A percentile compares a stretch with the other conserved stretches of the same genome.
phyloP scores from a whole-genome alignment of 495 filamentous ascomycete species.

The Opeltia flavorubescens region DNA sequence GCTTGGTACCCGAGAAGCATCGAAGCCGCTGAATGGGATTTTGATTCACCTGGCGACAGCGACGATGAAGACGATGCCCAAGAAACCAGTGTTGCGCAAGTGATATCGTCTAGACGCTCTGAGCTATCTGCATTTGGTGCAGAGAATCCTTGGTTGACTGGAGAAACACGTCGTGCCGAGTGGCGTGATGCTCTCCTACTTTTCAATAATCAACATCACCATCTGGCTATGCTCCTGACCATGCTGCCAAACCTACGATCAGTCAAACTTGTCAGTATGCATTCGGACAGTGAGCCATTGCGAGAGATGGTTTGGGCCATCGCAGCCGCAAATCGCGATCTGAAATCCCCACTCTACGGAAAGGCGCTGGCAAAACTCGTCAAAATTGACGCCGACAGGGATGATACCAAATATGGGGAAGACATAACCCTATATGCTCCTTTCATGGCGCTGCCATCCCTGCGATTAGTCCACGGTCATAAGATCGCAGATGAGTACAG shows the following conservation, averaged over 20 bases:
- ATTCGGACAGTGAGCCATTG: background rate
- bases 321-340: background rate
- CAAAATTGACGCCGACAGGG: background rate
- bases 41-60: background rate
- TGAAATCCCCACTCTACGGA: background rate
- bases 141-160: background rate
- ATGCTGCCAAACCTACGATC: background rate
- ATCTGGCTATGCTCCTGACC: background rate
- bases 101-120: background rate
- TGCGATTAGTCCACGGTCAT: background rate
- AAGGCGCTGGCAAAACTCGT: background rate
- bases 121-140: background rate
- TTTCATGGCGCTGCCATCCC: background rate
- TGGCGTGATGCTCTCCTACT: background rate
- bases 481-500: background rate
- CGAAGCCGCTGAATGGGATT: background rate
- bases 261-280: background rate
- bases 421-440: background rate
- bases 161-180: too few species aligned
- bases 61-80: background rate
- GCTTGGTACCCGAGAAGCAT: background rate
- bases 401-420: background rate
- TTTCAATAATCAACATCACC: background rate
- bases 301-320: background rate
- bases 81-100: too few species aligned